Conservation (phyloP, 805 yeast species). For the Torulaspora franciscae region DNA sequence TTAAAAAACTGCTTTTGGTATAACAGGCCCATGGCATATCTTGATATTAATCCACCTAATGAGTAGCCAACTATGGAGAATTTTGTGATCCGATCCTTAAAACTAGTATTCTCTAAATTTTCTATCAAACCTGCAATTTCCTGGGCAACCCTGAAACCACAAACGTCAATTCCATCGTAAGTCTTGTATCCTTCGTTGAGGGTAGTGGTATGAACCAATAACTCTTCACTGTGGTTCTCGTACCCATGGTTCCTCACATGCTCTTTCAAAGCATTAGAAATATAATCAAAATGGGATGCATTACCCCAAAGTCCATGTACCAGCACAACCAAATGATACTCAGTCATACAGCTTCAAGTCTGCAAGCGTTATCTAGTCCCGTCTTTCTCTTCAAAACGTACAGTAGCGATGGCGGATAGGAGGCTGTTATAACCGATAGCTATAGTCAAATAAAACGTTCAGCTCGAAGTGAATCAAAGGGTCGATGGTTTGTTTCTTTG, state of each 20-base stretch:
- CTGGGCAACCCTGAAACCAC: constrained; percentile 68
- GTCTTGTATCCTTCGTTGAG: constrained; percentile 71
- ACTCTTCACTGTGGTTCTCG: constrained; percentile 17
- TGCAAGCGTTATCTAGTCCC: not conserved
- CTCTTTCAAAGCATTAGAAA: constrained; percentile 44
- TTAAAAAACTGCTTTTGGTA: constrained; percentile 49
- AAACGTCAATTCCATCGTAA: constrained; percentile 81
- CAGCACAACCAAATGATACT: constrained; percentile 52
- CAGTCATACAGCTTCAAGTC: constrained; percentile 3
- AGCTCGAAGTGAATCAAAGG: no score
- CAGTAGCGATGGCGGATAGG: no score
- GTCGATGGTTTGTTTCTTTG: not conserved
- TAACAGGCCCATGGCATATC: constrained; percentile 73
- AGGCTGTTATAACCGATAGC: no score
- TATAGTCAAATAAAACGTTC: no score
- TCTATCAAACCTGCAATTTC: constrained; percentile 50
- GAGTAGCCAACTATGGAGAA: constrained; percentile 80
- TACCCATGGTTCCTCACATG: constrained; percentile 27
- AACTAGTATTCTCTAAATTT: constrained; percentile 14
- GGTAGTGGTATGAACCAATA: constrained; percentile 36
- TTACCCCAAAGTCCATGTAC: constrained; percentile 79
- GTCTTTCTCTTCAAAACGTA: not conserved
- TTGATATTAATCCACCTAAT: constrained; percentile 73
- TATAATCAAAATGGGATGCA: constrained; percentile 58
- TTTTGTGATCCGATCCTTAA: constrained; percentile 43